Base-by-base conservation (phyloP, 352 stramenopile species). In the Paralagenidium karlingii region DNA sequence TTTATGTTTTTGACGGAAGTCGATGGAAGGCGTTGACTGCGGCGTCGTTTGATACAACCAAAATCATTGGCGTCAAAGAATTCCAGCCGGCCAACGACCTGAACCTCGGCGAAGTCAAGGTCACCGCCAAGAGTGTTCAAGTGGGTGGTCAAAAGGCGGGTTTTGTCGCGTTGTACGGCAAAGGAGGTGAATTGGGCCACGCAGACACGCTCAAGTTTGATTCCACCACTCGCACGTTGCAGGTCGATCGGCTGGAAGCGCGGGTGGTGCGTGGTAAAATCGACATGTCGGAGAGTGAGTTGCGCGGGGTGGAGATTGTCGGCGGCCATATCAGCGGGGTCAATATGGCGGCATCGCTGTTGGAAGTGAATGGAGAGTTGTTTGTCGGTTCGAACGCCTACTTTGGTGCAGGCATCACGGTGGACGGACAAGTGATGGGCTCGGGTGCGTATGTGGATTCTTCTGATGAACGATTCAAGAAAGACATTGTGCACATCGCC, bases 401-500 rank as follows among this genome's bases (percentile, higher is more conserved):
- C 51, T 74, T 96, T 21, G 81, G 83, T 15, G 68, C 77, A 8
- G 63, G 73, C 8, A 70, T 96, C 48, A 88, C 63, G 5, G 81
- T 96, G 11, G 71, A 82, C 43, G 84, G 84, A 5, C 76, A 83
- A 41, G 82, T 96, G 15, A 87, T 96, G 60, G 82, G 82, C 24
- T 92, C 79, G 2, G 84, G 84, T 6, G 81, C 84, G 1, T 96
- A 96, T 42, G 69, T 95, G 8, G 84, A 96, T 43, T 67, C 85
- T n/a, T 94, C 77, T 0, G 84, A 96, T 41, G 57, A 41, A 40
- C 69, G 84, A n/a, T 92, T 94, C 49, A 96, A 96, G 57, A 39
- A 34, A 7, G 59, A 88, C 31, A 50, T 94, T 15, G 47, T 54
- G 15, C 39, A 57, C 5, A 69, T 83, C n/a, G 22, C 8, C 16